These are phyloP conservation scores for Helotiales sp. DNA, from an alignment of 2,329 filamentous ascomycete species.

Conservation along the genomic window DNA sequence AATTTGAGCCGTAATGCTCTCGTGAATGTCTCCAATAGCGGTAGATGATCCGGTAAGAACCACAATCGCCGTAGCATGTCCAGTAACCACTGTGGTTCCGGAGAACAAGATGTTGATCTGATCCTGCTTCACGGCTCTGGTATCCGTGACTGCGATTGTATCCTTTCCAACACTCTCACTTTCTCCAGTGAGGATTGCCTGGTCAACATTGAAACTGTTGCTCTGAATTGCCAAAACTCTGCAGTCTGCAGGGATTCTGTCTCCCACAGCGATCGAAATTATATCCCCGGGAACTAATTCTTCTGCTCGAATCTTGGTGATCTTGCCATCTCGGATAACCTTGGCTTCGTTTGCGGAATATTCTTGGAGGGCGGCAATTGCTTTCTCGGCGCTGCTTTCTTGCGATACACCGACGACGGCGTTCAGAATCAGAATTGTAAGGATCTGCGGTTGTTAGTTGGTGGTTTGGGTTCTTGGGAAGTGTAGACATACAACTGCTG, in stretches of 20 bases:
- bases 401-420: slow-evolving; percentile 97
- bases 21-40: slow-evolving; percentile 97
- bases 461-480: not conserved
- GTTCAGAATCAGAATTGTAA: slow-evolving; percentile 96
- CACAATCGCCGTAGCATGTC: slow-evolving; percentile 88
- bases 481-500: slow-evolving; percentile 75
- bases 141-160: slow-evolving; percentile 69
- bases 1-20: slow-evolving; percentile 97
- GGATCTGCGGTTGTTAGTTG: slow-evolving; percentile 64
- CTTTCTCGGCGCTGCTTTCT: slow-evolving; percentile 98
- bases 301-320: slow-evolving; percentile 89
- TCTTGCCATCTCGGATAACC: slow-evolving; percentile 77
- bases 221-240: slow-evolving; percentile 87
- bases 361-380: slow-evolving; percentile 96
- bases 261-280: slow-evolving; percentile 84
- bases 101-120: slow-evolving; percentile 98
- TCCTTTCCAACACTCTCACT: slow-evolving; percentile 97
- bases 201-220: slow-evolving; percentile 96
- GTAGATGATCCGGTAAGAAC: slow-evolving; percentile 88
- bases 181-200: slow-evolving; percentile 96
- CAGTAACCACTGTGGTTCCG: slow-evolving; percentile 94
- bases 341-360: slow-evolving; percentile 99
- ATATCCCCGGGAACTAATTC: slow-evolving; percentile 95
- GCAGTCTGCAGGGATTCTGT: slow-evolving; percentile 94
- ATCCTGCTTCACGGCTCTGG: slow-evolving; percentile 92